These are phyloP conservation scores for Vairimorpha necatrix DNA, from an alignment of 371 early-diverging fungal genomes.

Conservation along the genomic window DNA sequence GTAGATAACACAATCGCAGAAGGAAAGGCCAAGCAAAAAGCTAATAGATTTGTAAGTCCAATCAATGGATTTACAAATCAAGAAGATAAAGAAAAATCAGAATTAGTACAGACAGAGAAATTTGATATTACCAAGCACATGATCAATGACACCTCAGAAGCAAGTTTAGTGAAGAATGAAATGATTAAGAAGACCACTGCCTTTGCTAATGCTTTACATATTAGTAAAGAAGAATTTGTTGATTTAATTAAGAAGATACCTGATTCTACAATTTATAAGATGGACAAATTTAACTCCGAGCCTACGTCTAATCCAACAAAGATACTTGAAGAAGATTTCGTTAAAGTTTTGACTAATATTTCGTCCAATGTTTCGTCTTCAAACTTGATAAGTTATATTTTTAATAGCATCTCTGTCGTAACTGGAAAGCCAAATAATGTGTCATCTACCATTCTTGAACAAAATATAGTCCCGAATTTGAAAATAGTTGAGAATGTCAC, in stretches of 20 bases:
- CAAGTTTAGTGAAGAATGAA: constrained; percentile 19
- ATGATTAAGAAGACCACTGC: constrained; percentile 20
- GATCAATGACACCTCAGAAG: neutral
- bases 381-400: constrained; percentile 10
- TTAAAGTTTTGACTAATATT: neutral
- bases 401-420: constrained; percentile 26
- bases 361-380: neutral
- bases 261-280: constrained; percentile 12
- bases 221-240: constrained; percentile 18
- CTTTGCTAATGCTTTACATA: neutral
- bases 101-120: neutral
- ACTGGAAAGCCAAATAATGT: constrained; percentile 25
- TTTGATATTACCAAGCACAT: constrained; percentile 7
- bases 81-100: constrained; percentile 22
- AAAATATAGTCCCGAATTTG: constrained; percentile 28
- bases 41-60: constrained; percentile 2
- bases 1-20: constrained; percentile 5
- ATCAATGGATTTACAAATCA: constrained; percentile 41
- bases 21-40: neutral
- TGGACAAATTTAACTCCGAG: constrained; percentile 20
- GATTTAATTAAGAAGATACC: constrained; percentile 14
- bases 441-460: constrained; percentile 4
- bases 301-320: neutral
- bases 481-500: constrained; percentile 7
- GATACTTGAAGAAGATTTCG: constrained; percentile 11